A percentile compares a stretch with the other conserved stretches of the same genome.
These are phyloP conservation scores for Cichorium intybus DNA, from an alignment of 140 eudicot genomes.

Conservation along the genomic window DNA sequence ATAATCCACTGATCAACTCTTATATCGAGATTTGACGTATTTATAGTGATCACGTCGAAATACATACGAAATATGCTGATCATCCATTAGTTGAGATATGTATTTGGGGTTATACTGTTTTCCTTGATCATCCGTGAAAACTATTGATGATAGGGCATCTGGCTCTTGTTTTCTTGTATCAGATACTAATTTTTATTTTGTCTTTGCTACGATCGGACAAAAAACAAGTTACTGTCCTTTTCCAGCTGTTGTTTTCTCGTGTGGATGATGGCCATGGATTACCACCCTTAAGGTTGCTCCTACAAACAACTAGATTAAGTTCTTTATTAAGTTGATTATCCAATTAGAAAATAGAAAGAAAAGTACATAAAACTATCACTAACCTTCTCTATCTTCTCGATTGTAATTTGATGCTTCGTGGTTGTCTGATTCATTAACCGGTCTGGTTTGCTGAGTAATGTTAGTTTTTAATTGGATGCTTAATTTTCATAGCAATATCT, in stretches of 20 bases:
- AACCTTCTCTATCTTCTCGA: conserved; percentile 41
- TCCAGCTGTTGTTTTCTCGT: conserved; percentile 41
- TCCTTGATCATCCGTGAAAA: background rate
- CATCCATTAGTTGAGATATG: background rate
- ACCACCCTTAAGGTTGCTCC: conserved; percentile 60
- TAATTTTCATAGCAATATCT: background rate
- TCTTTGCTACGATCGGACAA: conserved; percentile 24
- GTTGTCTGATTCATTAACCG: conserved; percentile 33
- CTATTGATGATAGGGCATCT: conserved; percentile 21
- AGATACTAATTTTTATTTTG: conserved; percentile 27
- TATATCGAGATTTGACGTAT: background rate
- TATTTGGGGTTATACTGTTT: background rate
- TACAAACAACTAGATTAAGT: conserved; percentile 28
- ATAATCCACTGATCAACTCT: background rate
- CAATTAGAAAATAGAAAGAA: background rate
- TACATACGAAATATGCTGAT: background rate
- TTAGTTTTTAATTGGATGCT: conserved; percentile 10
- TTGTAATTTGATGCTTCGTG: conserved; percentile 37
- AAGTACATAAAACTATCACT: conserved; percentile 14
- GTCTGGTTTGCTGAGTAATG: conserved; percentile 41
- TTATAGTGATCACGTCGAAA: conserved; percentile 16
- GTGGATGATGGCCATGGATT: conserved; percentile 78
- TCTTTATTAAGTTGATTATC: conserved; percentile 3
- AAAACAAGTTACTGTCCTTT: conserved; percentile 52
- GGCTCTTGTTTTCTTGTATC: conserved; percentile 22